Evolutionary conservation across 495 filamentous ascomycete genomes (phyloP).

Genomic region (Penicillium coffeae): DNA sequence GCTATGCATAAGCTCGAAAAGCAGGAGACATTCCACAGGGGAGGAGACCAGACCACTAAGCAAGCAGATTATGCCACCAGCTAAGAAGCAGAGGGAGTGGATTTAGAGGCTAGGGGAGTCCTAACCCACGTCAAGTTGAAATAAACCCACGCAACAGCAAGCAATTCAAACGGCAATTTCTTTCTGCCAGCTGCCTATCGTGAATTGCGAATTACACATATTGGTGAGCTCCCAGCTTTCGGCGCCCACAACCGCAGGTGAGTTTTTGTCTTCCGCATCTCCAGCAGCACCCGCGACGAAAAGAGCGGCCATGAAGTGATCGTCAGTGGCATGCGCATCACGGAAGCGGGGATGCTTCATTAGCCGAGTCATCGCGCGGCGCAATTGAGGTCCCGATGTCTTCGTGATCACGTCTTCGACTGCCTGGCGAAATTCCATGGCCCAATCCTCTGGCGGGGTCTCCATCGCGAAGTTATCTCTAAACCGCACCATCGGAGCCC

Average conservation of each 20-base stretch:
- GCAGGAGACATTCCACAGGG: too few relatives aligned
- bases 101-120: too few relatives aligned
- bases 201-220: conserved; percentile 63
- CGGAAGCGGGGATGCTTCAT: conserved; percentile 59
- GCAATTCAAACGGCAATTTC: conserved; percentile 16
- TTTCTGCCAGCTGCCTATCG: conserved; percentile 32
- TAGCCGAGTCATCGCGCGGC: conserved; percentile 48
- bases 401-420: conserved; percentile 52
- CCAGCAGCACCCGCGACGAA: conserved; percentile 56
- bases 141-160: too few relatives aligned
- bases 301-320: conserved; percentile 57
- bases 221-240: conserved; percentile 63
- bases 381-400: conserved; percentile 43
- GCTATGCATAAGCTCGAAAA: too few relatives aligned
- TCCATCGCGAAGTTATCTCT: conserved; percentile 58
- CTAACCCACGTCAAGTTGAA: too few relatives aligned
- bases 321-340: conserved; percentile 61
- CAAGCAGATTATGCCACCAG: too few relatives aligned
- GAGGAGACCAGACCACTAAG: too few relatives aligned
- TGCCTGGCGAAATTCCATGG: conserved; percentile 58
- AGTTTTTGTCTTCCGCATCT: conserved; percentile 44
- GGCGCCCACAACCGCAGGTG: conserved; percentile 40
- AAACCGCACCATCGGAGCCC: conserved; percentile 56
- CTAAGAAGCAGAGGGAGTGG: too few relatives aligned
- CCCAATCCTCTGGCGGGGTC: conserved; percentile 50